Evolutionary conservation across 2,329 filamentous ascomycete genomes (phyloP), one percentile per base, ranked within the genome.

Genomic region (Talaromyces sp.): DNA sequence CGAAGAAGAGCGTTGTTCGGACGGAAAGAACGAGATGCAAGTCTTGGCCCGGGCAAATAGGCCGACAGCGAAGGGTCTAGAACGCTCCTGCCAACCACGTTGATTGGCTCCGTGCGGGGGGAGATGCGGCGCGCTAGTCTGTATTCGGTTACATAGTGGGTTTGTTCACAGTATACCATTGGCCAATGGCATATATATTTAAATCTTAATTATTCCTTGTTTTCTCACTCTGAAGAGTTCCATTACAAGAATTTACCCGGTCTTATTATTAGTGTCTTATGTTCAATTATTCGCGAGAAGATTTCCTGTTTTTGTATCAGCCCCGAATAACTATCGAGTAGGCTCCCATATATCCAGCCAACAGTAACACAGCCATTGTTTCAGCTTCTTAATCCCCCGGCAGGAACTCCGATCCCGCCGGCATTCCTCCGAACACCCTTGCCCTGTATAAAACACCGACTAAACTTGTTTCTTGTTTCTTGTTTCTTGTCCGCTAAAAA

Each of bases 371-470:
- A n/a, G 5, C 4, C 17, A 38, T n/a, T n/a, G 35, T 38, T 38
- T 38, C 35, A 9, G 17, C 8, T 38, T 8, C 14, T 14, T 14
- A 17, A 14, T 2, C 62, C 65, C 65, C 46, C 65, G 66, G 57
- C 60, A 50, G 19, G 66, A 69, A 56, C 59, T 66, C 35, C 57
- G 57, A 10, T 69, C 69, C 56, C 69, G 68, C 52, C 59, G 67
- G 27, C 68, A 69, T 58, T 69, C 67, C 63, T 67, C 68, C 43
- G 67, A 66, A 3, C 67, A 69, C 52, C 56, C 69, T 67, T 54
- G 67, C 69, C 57, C 68, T 2, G n/a, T 38, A n/a, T 38, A n/a
- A 17, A 38, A 38, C 10, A 5, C 32, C 3, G 32, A 38, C 12
- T 17, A 38, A 32, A 3, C 31, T 11, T 5, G 26, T n/a, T n/a